These are phyloP conservation scores for Geotrichum bryndzae DNA, from an alignment of 1,139 yeast genomes.

Conservation along the genomic window DNA sequence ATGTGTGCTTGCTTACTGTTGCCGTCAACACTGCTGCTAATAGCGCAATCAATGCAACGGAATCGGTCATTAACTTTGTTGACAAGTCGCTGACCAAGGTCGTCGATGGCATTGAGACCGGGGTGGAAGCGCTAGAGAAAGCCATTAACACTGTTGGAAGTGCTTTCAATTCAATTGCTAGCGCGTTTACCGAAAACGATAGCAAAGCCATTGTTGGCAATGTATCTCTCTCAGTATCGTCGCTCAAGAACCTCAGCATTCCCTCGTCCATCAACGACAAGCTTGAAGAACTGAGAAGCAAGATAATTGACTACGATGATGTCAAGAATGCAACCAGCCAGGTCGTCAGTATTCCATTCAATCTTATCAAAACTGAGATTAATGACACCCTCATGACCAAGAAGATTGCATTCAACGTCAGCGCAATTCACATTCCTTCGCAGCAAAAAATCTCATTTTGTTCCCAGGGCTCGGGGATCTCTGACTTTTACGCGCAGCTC, in stretches of 20 bases:
- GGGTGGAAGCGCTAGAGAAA: conserved; percentile 51
- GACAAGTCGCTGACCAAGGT: conserved; percentile 53
- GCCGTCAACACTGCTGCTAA: conserved; percentile 67
- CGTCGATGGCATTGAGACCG: conserved; percentile 57
- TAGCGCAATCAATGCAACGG: conserved; percentile 69
- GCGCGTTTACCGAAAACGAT: conserved; percentile 49
- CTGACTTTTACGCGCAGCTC: conserved; percentile 35
- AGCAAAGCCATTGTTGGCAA: conserved; percentile 27
- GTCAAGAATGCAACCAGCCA: conserved; percentile 47
- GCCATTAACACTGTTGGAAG: conserved; percentile 40
- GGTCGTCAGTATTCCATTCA: conserved; percentile 50
- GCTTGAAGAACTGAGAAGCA: conserved; percentile 41
- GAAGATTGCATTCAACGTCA: conserved; percentile 19
- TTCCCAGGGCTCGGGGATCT: conserved; percentile 21
- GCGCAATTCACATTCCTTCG: conserved; percentile 15
- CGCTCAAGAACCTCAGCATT: conserved; percentile 54
- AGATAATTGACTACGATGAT: conserved; percentile 54
- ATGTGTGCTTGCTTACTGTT: conserved; percentile 72
- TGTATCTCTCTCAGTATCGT: conserved; percentile 53
- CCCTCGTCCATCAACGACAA: conserved; percentile 55
- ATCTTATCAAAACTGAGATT: conserved; percentile 42
- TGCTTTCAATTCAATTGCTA: conserved; percentile 41
- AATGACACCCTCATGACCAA: conserved; percentile 15
- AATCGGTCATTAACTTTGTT: conserved; percentile 51
- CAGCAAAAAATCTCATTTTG: conserved; percentile 22